Percentiles rank a stretch among this genome's conserved stretches.
phyloP scores from a whole-genome alignment of 805 yeast genomes.

The Candida namnaoensis region DNA sequence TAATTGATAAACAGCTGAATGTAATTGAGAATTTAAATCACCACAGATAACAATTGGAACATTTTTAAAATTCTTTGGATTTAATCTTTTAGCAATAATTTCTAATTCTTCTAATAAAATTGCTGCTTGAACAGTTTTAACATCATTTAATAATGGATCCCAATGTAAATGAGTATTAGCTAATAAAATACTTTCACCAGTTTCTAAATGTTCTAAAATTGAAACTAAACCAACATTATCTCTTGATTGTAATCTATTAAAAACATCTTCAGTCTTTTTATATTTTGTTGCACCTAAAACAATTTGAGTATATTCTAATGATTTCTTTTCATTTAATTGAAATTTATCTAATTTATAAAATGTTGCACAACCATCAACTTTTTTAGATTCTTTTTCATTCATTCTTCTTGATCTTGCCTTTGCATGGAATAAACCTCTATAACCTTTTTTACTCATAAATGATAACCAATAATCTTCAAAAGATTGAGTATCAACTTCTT shows the following conservation, averaged over 20 bases:
- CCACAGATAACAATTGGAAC: slow-evolving; percentile 85
- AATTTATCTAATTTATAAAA: slow-evolving; percentile 70
- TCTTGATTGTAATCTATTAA: slow-evolving; percentile 92
- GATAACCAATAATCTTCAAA: slow-evolving; percentile 86
- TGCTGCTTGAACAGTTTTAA: slow-evolving; percentile 92
- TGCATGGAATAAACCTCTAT: slow-evolving; percentile 72
- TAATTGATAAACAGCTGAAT: slow-evolving; percentile 89
- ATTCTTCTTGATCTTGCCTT: slow-evolving; percentile 91
- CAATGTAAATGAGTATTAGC: slow-evolving; percentile 95
- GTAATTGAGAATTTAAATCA: slow-evolving; percentile 83
- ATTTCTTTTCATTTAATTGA: slow-evolving; percentile 58
- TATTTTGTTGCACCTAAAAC: slow-evolving; percentile 79
- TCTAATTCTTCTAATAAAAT: slow-evolving; percentile 85
- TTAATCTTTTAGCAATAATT: slow-evolving; percentile 36
- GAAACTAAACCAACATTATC: slow-evolving; percentile 85
- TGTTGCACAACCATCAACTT: slow-evolving; percentile 98
- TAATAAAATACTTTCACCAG: slow-evolving; percentile 65
- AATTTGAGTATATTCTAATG: slow-evolving; percentile 75
- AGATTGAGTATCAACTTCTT: slow-evolving; percentile 87
- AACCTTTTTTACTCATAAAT: slow-evolving; percentile 61
- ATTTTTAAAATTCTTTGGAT: slow-evolving; percentile 37
- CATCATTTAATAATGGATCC: slow-evolving; percentile 97
- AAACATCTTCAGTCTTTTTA: slow-evolving; percentile 88
- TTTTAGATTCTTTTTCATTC: slow-evolving; percentile 70
- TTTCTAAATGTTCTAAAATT: slow-evolving; percentile 60